These are phyloP conservation scores for Aspergillus japonicus DNA, from an alignment of 2,329 filamentous ascomycete genomes.

Conservation along the genomic window DNA sequence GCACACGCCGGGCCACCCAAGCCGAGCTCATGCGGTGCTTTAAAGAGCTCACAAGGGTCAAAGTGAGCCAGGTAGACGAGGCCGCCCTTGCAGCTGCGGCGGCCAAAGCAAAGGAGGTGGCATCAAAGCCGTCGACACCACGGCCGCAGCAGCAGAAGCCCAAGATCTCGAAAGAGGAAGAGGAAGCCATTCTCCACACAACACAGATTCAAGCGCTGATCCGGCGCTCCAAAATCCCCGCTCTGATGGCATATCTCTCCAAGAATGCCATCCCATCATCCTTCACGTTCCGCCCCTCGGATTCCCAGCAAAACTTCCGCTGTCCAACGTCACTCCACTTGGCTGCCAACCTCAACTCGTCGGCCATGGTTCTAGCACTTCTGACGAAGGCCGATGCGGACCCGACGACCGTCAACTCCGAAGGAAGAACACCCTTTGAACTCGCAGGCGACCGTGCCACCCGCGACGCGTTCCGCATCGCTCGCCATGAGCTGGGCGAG, in stretches of 20 bases:
- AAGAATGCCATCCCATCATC: conserved; percentile 69
- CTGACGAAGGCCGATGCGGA: conserved; percentile 73
- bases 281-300: conserved; percentile 72
- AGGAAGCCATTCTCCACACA: conserved; percentile 78
- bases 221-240: conserved; percentile 84
- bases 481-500: conserved; percentile 79
- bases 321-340: conserved; percentile 82
- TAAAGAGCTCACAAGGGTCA: conserved; percentile 87
- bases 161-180: conserved; percentile 77
- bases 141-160: conserved; percentile 45
- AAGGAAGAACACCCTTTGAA: conserved; percentile 84
- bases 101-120: conserved; percentile 45
- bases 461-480: conserved; percentile 86
- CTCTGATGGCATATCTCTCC: conserved; percentile 77
- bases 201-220: conserved; percentile 85
- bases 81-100: conserved; percentile 56
- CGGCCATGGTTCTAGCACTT: conserved; percentile 73
- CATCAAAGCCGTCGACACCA: conserved; percentile 32
- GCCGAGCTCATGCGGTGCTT: conserved; percentile 93
- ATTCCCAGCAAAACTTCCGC: conserved; percentile 69
- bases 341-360: conserved; percentile 75
- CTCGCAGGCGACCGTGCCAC: conserved; percentile 82
- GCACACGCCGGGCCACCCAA: conserved; percentile 85
- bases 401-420: conserved; percentile 66
- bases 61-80: conserved; percentile 76